phyloP scores from a whole-genome alignment of 1,284 basidiomycete genomes.

The Chondrostereum purpureum region DNA sequence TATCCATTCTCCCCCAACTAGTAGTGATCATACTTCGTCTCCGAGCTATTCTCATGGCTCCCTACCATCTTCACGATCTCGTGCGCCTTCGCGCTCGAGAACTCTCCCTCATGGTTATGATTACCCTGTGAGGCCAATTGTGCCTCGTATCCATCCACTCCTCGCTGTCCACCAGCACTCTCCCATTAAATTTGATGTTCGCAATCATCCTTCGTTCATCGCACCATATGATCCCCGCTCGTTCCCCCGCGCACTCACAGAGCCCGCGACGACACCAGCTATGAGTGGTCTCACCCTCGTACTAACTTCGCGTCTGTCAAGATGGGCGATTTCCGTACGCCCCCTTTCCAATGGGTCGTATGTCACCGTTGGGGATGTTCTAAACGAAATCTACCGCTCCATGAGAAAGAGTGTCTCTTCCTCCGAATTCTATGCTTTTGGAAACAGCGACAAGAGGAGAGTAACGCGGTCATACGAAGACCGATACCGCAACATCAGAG shows the following conservation, averaged over 20 bases:
- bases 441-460: not conserved
- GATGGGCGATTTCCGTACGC: not conserved
- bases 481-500: not conserved
- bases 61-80: not conserved
- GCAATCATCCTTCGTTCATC: not conserved
- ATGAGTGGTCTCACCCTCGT: not conserved
- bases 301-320: not conserved
- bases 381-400: not conserved
- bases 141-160: not conserved
- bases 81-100: not conserved
- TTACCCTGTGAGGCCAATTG: not conserved
- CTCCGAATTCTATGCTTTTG: not conserved
- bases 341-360: not conserved
- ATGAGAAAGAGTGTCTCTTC: not conserved
- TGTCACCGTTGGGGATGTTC: not conserved
- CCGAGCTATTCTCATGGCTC: not conserved
- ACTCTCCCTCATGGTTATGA: not conserved
- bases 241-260: not conserved
- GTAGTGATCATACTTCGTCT: not conserved
- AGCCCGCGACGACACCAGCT: not conserved
- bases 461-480: not conserved
- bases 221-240: not conserved
- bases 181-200: not conserved
- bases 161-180: not conserved
- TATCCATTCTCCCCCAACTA: not conserved